Percentiles rank a stretch among this genome's conserved stretches.
Evolutionary conservation across 768 basidiomycete species (phyloP).

Genomic region (Mrakia gelida): DNA sequence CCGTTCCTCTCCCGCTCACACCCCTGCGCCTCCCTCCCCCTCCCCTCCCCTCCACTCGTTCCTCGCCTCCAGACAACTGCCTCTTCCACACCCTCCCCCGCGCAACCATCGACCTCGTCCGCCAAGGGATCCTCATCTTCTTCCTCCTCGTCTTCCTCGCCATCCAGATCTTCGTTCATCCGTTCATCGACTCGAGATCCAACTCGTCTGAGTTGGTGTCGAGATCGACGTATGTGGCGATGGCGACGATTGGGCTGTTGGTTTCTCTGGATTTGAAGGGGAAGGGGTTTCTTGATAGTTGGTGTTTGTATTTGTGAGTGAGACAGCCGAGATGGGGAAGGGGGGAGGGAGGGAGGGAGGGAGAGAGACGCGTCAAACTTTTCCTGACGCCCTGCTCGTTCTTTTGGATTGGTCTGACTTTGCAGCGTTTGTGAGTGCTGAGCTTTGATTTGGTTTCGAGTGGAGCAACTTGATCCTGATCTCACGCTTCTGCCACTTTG

Average conservation of each 20-base stretch:
- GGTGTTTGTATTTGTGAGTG: conserved; percentile 62
- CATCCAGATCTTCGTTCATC: conserved; percentile 58
- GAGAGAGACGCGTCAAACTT: neutral
- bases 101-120: conserved; percentile 54
- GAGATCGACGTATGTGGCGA: conserved; percentile 63
- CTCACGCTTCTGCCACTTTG: neutral
- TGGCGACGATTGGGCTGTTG: conserved; percentile 60
- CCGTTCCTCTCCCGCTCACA: neutral
- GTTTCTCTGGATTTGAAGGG: conserved; percentile 60
- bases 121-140: conserved; percentile 59
- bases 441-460: too few relatives aligned
- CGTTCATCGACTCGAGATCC: conserved; percentile 65
- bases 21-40: neutral
- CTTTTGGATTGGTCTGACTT: too few relatives aligned
- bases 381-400: too few relatives aligned
- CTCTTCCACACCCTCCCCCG: conserved; percentile 58
- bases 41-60: too few relatives aligned
- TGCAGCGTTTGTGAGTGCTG: neutral
- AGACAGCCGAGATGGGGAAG: neutral
- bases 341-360: neutral
- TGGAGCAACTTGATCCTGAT: neutral
- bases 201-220: conserved; percentile 68
- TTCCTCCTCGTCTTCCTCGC: conserved; percentile 60
- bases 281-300: conserved; percentile 54
- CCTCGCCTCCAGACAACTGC: conserved; percentile 56